phyloP scores from a whole-genome alignment of 2,329 filamentous ascomycete genomes.

The Hypoxylon sp. region DNA sequence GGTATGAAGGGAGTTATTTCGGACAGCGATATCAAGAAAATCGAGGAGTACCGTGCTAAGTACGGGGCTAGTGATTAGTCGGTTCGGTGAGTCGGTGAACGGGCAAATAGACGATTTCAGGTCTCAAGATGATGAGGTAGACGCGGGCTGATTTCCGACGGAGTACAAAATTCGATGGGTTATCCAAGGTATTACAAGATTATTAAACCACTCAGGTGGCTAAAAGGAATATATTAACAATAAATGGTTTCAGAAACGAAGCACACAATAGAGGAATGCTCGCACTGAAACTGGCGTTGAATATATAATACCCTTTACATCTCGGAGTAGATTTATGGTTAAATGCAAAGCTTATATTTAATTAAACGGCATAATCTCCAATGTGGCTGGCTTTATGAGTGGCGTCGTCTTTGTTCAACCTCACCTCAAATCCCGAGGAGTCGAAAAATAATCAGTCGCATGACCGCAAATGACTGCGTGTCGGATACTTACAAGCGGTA shows the following conservation, averaged over 20 bases:
- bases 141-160: constrained; percentile 11
- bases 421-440: constrained; percentile 30
- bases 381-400: constrained; percentile 23
- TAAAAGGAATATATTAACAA: constrained; percentile 10
- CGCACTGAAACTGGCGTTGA: constrained; percentile 15
- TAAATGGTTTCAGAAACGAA: constrained; percentile 5
- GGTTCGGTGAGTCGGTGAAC: constrained; percentile 41
- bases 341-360: constrained; percentile 18
- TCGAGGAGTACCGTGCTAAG: constrained; percentile 80
- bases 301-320: constrained; percentile 2
- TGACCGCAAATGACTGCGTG: constrained; percentile 35
- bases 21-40: constrained; percentile 73
- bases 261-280: constrained; percentile 13
- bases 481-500: constrained; percentile 20
- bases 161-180: constrained; percentile 25
- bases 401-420: constrained; percentile 18
- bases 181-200: constrained; percentile 5
- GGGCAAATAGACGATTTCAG: constrained; percentile 3
- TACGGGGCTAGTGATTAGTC: constrained; percentile 72
- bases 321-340: constrained; percentile 1
- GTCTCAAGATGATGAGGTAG: constrained; percentile 17
- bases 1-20: constrained; percentile 75
- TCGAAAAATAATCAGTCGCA: constrained; percentile 27
- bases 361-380: constrained; percentile 26
- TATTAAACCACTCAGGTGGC: constrained; percentile 21